Evolutionary conservation across 2,329 filamentous ascomycete species (phyloP).

Genomic region (Talaromyces sp.): DNA sequence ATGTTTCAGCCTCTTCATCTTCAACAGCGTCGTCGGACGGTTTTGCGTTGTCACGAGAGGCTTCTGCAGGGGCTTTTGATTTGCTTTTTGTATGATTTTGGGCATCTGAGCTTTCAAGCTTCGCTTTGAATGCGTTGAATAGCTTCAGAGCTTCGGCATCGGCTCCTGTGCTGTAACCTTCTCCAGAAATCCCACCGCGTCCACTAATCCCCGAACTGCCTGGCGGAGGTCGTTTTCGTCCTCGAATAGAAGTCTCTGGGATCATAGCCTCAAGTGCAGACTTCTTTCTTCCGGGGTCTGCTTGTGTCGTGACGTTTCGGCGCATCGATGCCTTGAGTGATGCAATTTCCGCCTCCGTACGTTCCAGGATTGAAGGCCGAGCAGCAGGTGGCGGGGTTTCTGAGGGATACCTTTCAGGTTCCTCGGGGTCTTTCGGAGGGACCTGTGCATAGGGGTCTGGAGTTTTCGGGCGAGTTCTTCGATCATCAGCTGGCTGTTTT

Average conservation of each 20-base stretch:
- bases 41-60: background rate
- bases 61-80: slow-evolving; percentile 11
- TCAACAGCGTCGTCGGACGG: slow-evolving; percentile 14
- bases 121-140: slow-evolving; percentile 73
- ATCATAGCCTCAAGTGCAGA: slow-evolving; percentile 45
- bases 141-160: slow-evolving; percentile 64
- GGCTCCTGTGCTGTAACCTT: slow-evolving; percentile 44
- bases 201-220: slow-evolving; percentile 23
- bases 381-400: slow-evolving; percentile 21
- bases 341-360: slow-evolving; percentile 42
- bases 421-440: slow-evolving; percentile 40
- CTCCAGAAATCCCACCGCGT: slow-evolving; percentile 45
- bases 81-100: slow-evolving; percentile 16
- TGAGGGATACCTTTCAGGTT: slow-evolving; percentile 29
- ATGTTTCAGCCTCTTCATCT: slow-evolving; percentile 67
- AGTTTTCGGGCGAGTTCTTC: slow-evolving; percentile 29
- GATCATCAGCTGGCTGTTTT: slow-evolving; percentile 18
- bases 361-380: slow-evolving; percentile 31
- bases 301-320: slow-evolving; percentile 29
- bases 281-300: slow-evolving; percentile 34
- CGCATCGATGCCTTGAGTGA: slow-evolving; percentile 45
- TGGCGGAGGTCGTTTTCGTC: slow-evolving; percentile 38
- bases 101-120: slow-evolving; percentile 52
- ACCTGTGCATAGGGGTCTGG: slow-evolving; percentile 41
- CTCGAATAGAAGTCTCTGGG: slow-evolving; percentile 42